Evolutionary conservation across 1,284 basidiomycete genomes (phyloP).

Genomic region (Naganishia cerealis): DNA sequence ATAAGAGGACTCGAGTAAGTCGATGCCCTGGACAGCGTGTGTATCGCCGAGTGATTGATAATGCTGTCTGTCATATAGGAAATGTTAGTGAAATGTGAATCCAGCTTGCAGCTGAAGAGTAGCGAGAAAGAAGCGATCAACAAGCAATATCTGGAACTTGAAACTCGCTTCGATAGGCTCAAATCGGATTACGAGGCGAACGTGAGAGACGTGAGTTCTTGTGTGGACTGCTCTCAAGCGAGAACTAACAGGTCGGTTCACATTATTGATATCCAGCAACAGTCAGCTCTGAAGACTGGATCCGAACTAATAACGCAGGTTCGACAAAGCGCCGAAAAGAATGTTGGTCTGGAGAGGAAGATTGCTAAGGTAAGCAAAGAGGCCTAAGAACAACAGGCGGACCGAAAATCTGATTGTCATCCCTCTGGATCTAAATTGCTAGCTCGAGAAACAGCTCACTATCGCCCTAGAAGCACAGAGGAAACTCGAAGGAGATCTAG

Average conservation of each 20-base stretch:
- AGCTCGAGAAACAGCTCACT: not conserved
- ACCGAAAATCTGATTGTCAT: not conserved
- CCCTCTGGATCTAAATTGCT: not conserved
- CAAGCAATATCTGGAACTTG: not conserved
- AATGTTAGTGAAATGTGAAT: not conserved
- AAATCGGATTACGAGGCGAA: not conserved
- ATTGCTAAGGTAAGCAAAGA: not conserved
- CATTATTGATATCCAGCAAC: not conserved
- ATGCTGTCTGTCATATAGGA: not conserved
- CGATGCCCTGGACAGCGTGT: too few species aligned
- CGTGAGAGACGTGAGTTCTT: constrained; percentile 8
- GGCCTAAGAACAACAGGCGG: not conserved
- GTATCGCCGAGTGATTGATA: not conserved
- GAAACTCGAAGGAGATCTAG: not conserved
- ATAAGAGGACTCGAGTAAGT: not conserved
- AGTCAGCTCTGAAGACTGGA: not conserved
- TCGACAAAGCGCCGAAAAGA: not conserved
- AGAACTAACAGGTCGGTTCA: too few species aligned
- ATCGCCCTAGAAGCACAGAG: not conserved
- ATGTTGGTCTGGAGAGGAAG: not conserved
- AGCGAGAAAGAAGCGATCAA: not conserved
- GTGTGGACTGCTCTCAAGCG: not conserved
- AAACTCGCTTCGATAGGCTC: not conserved
- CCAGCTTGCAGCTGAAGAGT: not conserved
- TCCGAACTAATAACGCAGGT: not conserved